Evolutionary conservation across 176 grass and related monocot species (phyloP), one percentile per base, ranked within the genome.

Genomic region (Bromus sterilis): DNA sequence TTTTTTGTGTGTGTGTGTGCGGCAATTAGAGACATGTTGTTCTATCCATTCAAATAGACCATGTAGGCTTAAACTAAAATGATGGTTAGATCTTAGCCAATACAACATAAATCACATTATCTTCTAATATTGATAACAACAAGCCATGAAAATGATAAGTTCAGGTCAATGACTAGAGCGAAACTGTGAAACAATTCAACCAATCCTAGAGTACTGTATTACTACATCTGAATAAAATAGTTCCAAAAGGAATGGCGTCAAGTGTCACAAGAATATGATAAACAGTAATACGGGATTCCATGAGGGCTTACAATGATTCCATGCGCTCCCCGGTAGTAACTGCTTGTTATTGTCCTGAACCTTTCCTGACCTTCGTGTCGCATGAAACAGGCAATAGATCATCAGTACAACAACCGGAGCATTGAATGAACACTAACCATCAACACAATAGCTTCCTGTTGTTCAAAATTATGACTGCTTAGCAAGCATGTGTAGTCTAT

Each of bases 311-410:
- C 92, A 74, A 94, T 94, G 84, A 97, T 94, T 88, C 94, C 94
- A 90, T 97, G 94, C 42, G 94, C 94, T 80, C 94, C 94, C 14
- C 89, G 87, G 53, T 97, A 97, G 80, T 97, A 97, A 77, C 94
- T 92, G 80, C 87, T 94, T 85, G 89, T 97, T 46, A 94, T 97
- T 71, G 94, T 97, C 78, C 94, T 94, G 79, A 97, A 94, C 56
- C 91, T 87, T 62, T 97, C 87, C 56, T 97, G 94, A 26, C 91
- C 89, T 85, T 91, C 91, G 94, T 97, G 85, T 97, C 94, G 92
- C 94, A 94, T 97, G 67, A 41, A 81, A 53, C 84, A 82, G 37
- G 84, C 5, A 81, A 71, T 4, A 71, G 30, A 36, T 26, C 81
- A 83, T 80, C 62, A 86, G 58, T 86, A 80, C 31, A 71, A 56